A percentile compares a stretch with the other conserved stretches of the same genome.
These are phyloP conservation scores for Magnusiomyces fungicola DNA, from an alignment of 1,139 yeast species.

Conservation along the genomic window DNA sequence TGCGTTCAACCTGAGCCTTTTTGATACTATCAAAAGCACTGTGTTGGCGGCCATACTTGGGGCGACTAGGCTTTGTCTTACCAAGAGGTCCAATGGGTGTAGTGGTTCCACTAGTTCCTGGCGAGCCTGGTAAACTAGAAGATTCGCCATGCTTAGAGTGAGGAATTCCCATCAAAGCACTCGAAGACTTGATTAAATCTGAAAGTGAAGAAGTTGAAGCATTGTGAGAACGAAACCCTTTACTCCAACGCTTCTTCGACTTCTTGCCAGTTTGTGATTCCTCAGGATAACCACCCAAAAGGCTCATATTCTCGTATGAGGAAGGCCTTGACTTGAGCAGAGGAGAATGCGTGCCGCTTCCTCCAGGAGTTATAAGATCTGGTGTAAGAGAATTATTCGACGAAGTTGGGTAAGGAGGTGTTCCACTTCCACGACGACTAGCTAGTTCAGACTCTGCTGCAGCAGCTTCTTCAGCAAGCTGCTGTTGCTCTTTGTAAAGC, in stretches of 20 bases:
- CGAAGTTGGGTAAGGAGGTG: too few relatives aligned
- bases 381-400: too few relatives aligned
- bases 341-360: too few relatives aligned
- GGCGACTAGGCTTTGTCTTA: slow-evolving; percentile 14
- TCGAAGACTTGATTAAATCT: slow-evolving; percentile 13
- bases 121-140: background rate
- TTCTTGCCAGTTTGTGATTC: too few relatives aligned
- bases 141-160: background rate
- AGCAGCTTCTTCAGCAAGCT: background rate
- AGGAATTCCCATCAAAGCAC: background rate
- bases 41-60: slow-evolving; percentile 13
- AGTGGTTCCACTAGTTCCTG: background rate
- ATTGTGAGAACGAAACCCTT: slow-evolving; percentile 5
- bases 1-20: slow-evolving; percentile 15
- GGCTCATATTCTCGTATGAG: too few relatives aligned
- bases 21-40: slow-evolving; percentile 14
- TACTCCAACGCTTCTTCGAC: background rate
- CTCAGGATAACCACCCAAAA: too few relatives aligned
- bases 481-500: slow-evolving; percentile 45
- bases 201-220: slow-evolving; percentile 22
- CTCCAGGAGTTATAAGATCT: too few relatives aligned
- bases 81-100: background rate
- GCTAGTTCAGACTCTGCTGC: background rate
- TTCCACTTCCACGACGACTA: too few relatives aligned
- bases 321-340: too few relatives aligned